Evolutionary conservation across 495 filamentous ascomycete species (phyloP), one percentile per base, ranked within the genome.

Genomic region (Cercophora samala): DNA sequence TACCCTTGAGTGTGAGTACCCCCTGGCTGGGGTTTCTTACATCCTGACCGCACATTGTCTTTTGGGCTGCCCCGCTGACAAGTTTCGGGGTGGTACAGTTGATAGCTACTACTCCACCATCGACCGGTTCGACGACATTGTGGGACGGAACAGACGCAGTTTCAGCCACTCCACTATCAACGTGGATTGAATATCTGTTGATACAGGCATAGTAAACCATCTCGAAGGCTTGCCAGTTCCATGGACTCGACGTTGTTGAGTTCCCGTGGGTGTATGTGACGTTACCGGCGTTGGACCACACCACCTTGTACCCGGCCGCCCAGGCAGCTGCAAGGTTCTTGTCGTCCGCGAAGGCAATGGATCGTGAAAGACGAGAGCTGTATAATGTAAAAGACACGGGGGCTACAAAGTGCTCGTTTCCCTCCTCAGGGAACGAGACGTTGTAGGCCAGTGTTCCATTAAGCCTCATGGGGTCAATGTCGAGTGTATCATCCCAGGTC

Each of bases 371-470:
- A n/a, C 42, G 24, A 0, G 65, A 51, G 60, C 65, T 63, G 51
- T 62, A 67, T 46, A 67, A 37, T 18, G 60, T 62, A 51, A 55
- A 67, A 5, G 65, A 67, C 9, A 67, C 65, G 3, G 65, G 65
- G 22, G 46, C 53, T 17, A 67, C 52, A 46, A 67, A 67, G 52
- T 32, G n/a, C 24, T 59, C 61, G 42, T 60, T 18, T 17, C 17
- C 58, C 22, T 60, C 62, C 9, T 58, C 58, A 5, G 63, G 66
- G 52, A 68, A 55, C 13, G 62, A 64, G 17, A 64, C 66, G 15
- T 64, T 64, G 62, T 53, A 68, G 32, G 65, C 65, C 22, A 67
- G 53, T 17, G 65, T 67, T 21, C 65, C 65, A 51, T 67, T 67
- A 2, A 67, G 59, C 4, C 15, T 22, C 5, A 67, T 21, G 13